Evolutionary conservation across 2,329 filamentous ascomycete genomes (phyloP).

Genomic region (Trichoderma sp.): DNA sequence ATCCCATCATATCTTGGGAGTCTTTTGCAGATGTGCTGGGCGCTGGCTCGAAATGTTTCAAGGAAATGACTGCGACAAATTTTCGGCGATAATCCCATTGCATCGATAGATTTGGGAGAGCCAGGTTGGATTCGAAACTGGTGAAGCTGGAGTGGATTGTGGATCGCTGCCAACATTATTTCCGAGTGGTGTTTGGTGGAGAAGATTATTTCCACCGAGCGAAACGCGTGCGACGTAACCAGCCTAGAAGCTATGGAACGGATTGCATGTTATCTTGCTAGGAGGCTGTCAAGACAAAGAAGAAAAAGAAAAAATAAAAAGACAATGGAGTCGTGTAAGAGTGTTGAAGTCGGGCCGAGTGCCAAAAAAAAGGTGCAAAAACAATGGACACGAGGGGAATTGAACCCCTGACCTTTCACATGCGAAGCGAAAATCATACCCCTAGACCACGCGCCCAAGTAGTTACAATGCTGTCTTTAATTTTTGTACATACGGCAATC

Average conservation of each 20-base stretch:
- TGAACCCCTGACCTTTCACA: constrained; percentile 12
- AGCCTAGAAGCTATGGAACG: neutral
- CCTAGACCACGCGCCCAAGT: constrained; percentile 1
- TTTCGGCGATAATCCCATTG: neutral
- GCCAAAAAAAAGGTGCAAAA: neutral
- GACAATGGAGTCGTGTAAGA: neutral
- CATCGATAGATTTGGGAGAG: neutral
- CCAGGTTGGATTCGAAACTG: neutral
- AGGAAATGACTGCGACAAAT: neutral
- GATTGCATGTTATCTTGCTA: neutral
- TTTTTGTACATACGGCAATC: neutral
- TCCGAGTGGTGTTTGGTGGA: neutral
- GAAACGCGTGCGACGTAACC: neutral
- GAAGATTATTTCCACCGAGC: neutral
- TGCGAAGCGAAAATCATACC: constrained; percentile 12
- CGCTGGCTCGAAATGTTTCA: neutral
- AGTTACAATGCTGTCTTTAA: neutral
- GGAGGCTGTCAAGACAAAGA: neutral
- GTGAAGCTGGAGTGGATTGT: neutral
- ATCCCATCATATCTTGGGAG: neutral
- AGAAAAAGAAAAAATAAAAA: neutral
- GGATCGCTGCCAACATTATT: neutral
- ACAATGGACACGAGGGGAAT: constrained; percentile 5
- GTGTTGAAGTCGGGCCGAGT: neutral
- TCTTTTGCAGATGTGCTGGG: neutral